Conservation (phyloP, 164 flowering plant species). For the Protea cynaroides region DNA sequence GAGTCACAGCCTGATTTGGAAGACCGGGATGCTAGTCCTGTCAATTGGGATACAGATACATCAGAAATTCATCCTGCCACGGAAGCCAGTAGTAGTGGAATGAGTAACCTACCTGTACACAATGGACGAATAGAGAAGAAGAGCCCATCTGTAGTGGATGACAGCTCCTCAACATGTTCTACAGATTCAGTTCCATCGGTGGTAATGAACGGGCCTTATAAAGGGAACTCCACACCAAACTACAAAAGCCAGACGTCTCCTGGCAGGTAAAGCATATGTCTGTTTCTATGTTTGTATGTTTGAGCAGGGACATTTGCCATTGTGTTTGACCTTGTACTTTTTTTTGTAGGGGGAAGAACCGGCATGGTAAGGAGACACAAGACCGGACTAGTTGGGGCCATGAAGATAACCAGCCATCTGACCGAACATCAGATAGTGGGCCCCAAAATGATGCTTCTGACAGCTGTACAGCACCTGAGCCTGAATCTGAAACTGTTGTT, state of each 20-base stretch:
- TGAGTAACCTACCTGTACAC: slow-evolving; percentile 38
- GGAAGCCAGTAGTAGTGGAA: slow-evolving; percentile 52
- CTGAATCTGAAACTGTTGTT: slow-evolving; percentile 34
- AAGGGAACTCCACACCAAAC: slow-evolving; percentile 41
- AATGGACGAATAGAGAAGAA: slow-evolving; percentile 59
- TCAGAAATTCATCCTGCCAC: slow-evolving; percentile 62
- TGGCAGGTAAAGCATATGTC: slow-evolving; percentile 43
- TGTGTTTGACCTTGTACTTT: slow-evolving; percentile 5
- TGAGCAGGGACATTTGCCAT: neutral
- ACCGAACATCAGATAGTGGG: slow-evolving; percentile 28
- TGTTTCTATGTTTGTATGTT: neutral
- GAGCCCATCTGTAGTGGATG: slow-evolving; percentile 66
- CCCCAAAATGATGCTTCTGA: slow-evolving; percentile 32
- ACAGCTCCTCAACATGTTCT: slow-evolving; percentile 96
- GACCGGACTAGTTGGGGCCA: slow-evolving; percentile 30
- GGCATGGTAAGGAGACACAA: slow-evolving; percentile 28
- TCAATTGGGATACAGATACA: slow-evolving; percentile 83
- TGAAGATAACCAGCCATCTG: slow-evolving; percentile 44
- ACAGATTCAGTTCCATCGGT: slow-evolving; percentile 85
- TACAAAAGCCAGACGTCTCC: slow-evolving; percentile 44
- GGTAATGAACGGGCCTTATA: slow-evolving; percentile 50
- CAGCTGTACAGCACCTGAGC: slow-evolving; percentile 33
- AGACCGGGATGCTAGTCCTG: slow-evolving; percentile 70
- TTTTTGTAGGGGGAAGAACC: slow-evolving; percentile 54
- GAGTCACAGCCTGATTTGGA: slow-evolving; percentile 73